These are phyloP conservation scores for Ophiorrhiza pumila DNA, from an alignment of 257 asterid species.

Conservation along the genomic window DNA sequence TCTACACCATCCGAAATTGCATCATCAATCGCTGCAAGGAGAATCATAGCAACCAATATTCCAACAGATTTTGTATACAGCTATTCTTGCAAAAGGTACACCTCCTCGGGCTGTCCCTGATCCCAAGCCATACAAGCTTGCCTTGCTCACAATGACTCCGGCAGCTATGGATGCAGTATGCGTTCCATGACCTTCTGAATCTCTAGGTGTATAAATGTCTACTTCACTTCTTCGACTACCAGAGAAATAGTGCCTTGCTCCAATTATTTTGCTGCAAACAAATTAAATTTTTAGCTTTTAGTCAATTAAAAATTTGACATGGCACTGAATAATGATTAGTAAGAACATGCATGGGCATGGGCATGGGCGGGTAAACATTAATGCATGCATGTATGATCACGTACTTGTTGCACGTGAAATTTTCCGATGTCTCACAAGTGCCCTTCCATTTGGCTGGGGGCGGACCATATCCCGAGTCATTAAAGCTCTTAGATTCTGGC, in stretches of 20 bases:
- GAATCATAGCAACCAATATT: constrained; percentile 42
- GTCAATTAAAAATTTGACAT: too few species aligned
- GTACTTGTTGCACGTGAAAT: constrained; percentile 54
- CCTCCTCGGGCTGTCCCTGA: constrained; percentile 57
- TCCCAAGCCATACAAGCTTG: constrained; percentile 40
- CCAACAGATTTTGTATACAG: constrained; percentile 64
- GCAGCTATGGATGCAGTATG: constrained; percentile 63
- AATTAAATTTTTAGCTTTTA: neutral
- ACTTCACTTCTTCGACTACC: constrained; percentile 12
- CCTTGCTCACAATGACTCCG: constrained; percentile 33
- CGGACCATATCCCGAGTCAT: constrained; percentile 26
- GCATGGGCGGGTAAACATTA: neutral
- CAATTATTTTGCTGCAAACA: constrained; percentile 52
- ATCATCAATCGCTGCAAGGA: constrained; percentile 68
- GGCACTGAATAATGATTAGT: too few species aligned
- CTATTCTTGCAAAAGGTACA: constrained; percentile 53
- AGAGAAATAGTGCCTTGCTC: constrained; percentile 50
- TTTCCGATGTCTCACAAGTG: constrained; percentile 34
- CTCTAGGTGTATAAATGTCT: constrained; percentile 50
- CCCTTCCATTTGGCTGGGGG: constrained; percentile 54
- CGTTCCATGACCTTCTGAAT: constrained; percentile 54
- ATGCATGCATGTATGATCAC: neutral
- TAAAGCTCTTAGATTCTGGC: constrained; percentile 52
- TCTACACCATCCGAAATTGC: constrained; percentile 78
- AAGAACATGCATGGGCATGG: neutral